Evolutionary conservation across 2,329 filamentous ascomycete genomes (phyloP).

Genomic region (Pseudogymnoascus sp.): DNA sequence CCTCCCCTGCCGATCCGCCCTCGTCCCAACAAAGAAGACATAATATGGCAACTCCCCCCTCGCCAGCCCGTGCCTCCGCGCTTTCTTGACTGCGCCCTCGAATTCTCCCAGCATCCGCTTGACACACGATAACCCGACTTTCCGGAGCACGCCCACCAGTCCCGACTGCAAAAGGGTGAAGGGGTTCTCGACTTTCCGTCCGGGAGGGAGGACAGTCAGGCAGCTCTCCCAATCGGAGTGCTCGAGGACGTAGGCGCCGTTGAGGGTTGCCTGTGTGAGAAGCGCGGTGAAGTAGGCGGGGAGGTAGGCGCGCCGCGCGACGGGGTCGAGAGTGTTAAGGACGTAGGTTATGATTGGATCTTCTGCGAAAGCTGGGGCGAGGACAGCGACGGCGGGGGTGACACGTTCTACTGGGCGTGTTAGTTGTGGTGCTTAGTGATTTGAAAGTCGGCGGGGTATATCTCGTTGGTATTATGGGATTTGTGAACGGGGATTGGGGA

Average conservation of each 20-base stretch:
- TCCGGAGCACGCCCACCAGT: constrained; percentile 18
- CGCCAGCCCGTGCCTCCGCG: not conserved
- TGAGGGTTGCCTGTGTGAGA: constrained; percentile 18
- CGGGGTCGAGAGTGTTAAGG: constrained; percentile 14
- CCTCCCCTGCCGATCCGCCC: not conserved
- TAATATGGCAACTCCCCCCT: constrained; percentile 19
- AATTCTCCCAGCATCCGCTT: constrained; percentile 20
- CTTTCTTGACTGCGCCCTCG: not conserved
- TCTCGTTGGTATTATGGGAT: not conserved
- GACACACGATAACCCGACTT: constrained; percentile 16
- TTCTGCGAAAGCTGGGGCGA: not conserved
- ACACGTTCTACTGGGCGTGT: not conserved
- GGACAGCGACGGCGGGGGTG: not conserved
- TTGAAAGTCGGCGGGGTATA: not conserved
- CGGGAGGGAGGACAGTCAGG: constrained; percentile 19
- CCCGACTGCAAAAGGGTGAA: constrained; percentile 19
- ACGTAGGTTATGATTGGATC: constrained; percentile 18
- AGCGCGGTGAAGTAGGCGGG: constrained; percentile 19
- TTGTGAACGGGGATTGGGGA: not conserved
- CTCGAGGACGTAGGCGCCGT: constrained; percentile 18
- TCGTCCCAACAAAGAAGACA: constrained; percentile 21
- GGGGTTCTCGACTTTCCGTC: constrained; percentile 17
- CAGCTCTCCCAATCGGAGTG: constrained; percentile 13
- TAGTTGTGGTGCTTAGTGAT: not conserved
- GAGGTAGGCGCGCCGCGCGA: constrained; percentile 16